Evolutionary conservation across 441 rosid genomes (phyloP).

Genomic region (Populus hybrid): DNA sequence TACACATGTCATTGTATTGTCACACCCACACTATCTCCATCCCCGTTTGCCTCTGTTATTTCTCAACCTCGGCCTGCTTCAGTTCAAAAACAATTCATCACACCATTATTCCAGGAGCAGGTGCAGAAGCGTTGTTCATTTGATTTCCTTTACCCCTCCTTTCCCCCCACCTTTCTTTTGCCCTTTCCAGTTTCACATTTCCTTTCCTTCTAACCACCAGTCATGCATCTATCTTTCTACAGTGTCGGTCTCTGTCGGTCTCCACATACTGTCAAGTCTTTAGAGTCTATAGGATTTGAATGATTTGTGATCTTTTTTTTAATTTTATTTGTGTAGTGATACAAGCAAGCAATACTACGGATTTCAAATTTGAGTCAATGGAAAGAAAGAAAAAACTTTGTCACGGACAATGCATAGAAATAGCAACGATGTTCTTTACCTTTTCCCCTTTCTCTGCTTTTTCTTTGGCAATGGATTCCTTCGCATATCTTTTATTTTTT

Average conservation of each 20-base stretch:
- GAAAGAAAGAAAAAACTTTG: slow-evolving; percentile 14
- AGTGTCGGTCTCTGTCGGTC: slow-evolving; percentile 23
- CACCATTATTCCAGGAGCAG: slow-evolving; percentile 32
- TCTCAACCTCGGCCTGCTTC: slow-evolving; percentile 87
- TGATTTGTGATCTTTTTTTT: slow-evolving; percentile 32
- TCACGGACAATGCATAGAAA: slow-evolving; percentile 37
- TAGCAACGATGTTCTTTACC: slow-evolving; percentile 29
- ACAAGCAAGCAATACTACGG: slow-evolving; percentile 28
- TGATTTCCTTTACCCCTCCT: background rate
- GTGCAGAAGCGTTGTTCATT: slow-evolving; percentile 73
- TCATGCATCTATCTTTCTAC: slow-evolving; percentile 5
- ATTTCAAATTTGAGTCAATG: slow-evolving; percentile 24
- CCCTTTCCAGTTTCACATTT: background rate
- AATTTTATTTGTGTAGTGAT: slow-evolving; percentile 25
- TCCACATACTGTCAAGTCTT: slow-evolving; percentile 23
- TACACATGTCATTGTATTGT: slow-evolving; percentile 38
- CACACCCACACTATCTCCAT: slow-evolving; percentile 4
- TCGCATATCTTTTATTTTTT: slow-evolving; percentile 15
- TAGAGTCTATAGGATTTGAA: slow-evolving; percentile 35
- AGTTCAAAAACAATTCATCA: slow-evolving; percentile 16
- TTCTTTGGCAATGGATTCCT: slow-evolving; percentile 16
- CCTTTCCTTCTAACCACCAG: slow-evolving; percentile 17
- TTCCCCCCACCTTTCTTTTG: background rate
- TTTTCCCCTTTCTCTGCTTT: slow-evolving; percentile 22
- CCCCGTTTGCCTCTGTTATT: slow-evolving; percentile 24